Percentiles rank a stretch among this genome's conserved stretches.
Conservation (phyloP, 1,284 basidiomycete species). For the Malassezia equina region DNA sequence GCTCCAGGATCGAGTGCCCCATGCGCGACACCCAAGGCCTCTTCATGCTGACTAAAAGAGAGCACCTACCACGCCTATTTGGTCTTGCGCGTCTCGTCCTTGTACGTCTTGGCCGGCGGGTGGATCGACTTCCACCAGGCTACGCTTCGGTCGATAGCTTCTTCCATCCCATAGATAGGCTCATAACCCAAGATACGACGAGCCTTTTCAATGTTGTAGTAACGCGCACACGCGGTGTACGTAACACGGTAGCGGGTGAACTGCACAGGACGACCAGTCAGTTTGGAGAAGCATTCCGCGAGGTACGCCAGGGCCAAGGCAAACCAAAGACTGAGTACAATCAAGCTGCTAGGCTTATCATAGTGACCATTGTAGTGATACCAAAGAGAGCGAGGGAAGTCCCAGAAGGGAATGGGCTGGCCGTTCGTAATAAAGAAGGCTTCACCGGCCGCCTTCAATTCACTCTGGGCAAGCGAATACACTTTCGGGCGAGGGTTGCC, state of each 20-base stretch:
- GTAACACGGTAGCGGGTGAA: slow-evolving; percentile 81
- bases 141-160: slow-evolving; percentile 70
- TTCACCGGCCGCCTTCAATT: slow-evolving; percentile 73
- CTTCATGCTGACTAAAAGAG: neutral
- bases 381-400: slow-evolving; percentile 80
- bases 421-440: slow-evolving; percentile 97
- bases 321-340: slow-evolving; percentile 29
- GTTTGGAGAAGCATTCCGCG: slow-evolving; percentile 65
- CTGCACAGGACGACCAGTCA: slow-evolving; percentile 69
- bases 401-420: slow-evolving; percentile 93
- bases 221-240: slow-evolving; percentile 59
- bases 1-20: neutral
- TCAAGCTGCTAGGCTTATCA: slow-evolving; percentile 22
- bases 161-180: slow-evolving; percentile 76
- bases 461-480: slow-evolving; percentile 49
- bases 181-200: slow-evolving; percentile 83
- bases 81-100: slow-evolving; percentile 13
- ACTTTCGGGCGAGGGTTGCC: slow-evolving; percentile 28
- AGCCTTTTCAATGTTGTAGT: slow-evolving; percentile 92
- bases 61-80: slow-evolving; percentile 3
- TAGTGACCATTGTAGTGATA: slow-evolving; percentile 48
- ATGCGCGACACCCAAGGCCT: neutral
- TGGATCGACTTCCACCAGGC: slow-evolving; percentile 31
- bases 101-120: slow-evolving; percentile 1
- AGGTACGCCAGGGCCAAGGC: slow-evolving; percentile 29